phyloP scores from a whole-genome alignment of 2,329 filamentous ascomycete species.

The Xylariomycetidae sp. region DNA sequence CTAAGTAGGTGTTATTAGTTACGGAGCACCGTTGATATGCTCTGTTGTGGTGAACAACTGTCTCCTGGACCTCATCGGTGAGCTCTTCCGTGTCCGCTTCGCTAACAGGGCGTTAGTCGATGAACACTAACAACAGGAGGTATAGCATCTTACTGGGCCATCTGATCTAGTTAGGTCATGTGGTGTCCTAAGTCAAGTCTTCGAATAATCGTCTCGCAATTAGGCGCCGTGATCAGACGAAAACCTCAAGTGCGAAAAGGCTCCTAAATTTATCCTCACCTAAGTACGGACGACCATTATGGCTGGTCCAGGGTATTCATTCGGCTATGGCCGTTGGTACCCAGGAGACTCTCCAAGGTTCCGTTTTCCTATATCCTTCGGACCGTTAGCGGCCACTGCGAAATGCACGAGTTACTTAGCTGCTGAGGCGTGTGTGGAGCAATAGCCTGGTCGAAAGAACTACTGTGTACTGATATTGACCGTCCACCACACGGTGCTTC shows the following conservation, averaged over 20 bases:
- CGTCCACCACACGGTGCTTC: conserved; percentile 15
- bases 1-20: conserved; percentile 61
- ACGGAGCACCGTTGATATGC: conserved; percentile 65
- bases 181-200: no score
- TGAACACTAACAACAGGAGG: conserved; percentile 8
- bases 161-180: no score
- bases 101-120: conserved; percentile 29
- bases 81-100: conserved; percentile 38
- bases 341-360: conserved; percentile 22
- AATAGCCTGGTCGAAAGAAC: conserved; percentile 25
- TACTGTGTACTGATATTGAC: conserved; percentile 19
- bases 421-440: conserved; percentile 28
- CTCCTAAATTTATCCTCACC: no score
- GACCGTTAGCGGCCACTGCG: conserved; percentile 23
- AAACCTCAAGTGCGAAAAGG: no score
- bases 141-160: conserved; percentile 22
- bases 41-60: conserved; percentile 56
- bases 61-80: conserved; percentile 53
- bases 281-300: no score
- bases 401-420: conserved; percentile 20
- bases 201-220: no score
- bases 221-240: no score
- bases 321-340: no score
- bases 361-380: conserved; percentile 19
- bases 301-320: no score